Evolutionary conservation across 805 yeast species (phyloP).

Genomic region (Starmerella stigmatis): DNA sequence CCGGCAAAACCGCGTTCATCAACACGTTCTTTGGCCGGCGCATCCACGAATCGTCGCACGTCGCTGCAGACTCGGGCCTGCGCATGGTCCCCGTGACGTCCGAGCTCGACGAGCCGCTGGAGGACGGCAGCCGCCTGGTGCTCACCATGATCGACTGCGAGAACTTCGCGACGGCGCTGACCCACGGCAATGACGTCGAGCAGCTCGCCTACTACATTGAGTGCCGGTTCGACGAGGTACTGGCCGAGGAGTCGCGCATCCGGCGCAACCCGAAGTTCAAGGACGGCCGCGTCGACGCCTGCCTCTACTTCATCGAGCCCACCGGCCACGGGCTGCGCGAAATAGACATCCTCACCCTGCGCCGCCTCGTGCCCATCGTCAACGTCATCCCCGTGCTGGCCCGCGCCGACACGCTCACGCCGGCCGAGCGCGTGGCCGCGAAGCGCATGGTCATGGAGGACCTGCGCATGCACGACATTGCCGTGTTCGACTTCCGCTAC

Average conservation of each 20-base stretch:
- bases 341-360: slow-evolving; percentile 67
- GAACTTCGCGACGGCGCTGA: slow-evolving; percentile 64
- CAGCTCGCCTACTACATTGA: slow-evolving; percentile 52
- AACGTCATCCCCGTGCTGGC: slow-evolving; percentile 77
- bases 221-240: slow-evolving; percentile 56
- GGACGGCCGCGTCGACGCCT: slow-evolving; percentile 66
- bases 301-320: slow-evolving; percentile 64
- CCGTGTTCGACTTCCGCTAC: slow-evolving; percentile 65
- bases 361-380: slow-evolving; percentile 55
- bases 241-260: slow-evolving; percentile 66
- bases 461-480: slow-evolving; percentile 48
- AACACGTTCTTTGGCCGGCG: slow-evolving; percentile 39
- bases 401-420: slow-evolving; percentile 69
- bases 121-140: slow-evolving; percentile 32
- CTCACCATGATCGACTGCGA: slow-evolving; percentile 57
- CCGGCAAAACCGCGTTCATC: slow-evolving; percentile 65
- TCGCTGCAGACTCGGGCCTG: slow-evolving; percentile 6
- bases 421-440: slow-evolving; percentile 45
- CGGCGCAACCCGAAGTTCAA: slow-evolving; percentile 58
- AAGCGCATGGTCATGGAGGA: slow-evolving; percentile 50
- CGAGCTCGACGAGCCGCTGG: slow-evolving; percentile 45
- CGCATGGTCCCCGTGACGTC: slow-evolving; percentile 26
- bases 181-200: slow-evolving; percentile 43
- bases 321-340: slow-evolving; percentile 48
- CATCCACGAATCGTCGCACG: slow-evolving; percentile 8